phyloP scores from a whole-genome alignment of 345 rosid species.

The Hibiscus tridactylites region DNA sequence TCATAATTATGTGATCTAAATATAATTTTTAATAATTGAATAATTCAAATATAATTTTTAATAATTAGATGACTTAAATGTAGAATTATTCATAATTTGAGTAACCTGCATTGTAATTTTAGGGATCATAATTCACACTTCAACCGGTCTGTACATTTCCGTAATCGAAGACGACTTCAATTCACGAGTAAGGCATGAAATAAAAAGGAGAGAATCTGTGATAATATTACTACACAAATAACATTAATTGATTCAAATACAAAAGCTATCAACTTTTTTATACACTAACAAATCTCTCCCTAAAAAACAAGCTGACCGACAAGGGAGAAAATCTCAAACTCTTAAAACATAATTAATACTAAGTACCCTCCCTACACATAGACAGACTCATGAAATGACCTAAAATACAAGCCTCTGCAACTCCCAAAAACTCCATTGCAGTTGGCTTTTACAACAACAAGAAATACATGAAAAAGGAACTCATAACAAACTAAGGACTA shows the following conservation, averaged over 20 bases:
- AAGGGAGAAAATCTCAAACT: not conserved
- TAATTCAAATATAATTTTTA: too few species aligned
- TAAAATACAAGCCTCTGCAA: constrained; percentile 19
- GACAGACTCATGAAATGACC: not conserved
- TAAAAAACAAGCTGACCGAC: constrained; percentile 26
- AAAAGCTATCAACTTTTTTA: not conserved
- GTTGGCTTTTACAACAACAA: constrained; percentile 3
- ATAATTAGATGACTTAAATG: too few species aligned
- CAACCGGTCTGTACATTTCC: too few species aligned
- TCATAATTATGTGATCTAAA: too few species aligned
- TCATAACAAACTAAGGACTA: not conserved
- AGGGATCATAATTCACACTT: too few species aligned
- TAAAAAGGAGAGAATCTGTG: not conserved
- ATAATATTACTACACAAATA: not conserved
- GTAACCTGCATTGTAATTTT: too few species aligned
- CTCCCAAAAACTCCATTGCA: constrained; percentile 39
- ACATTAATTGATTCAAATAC: constrained; percentile 1
- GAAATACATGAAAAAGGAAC: not conserved
- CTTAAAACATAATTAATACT: not conserved
- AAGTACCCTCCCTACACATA: not conserved
- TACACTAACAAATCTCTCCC: not conserved
- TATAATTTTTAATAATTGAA: too few species aligned
- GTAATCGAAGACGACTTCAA: not conserved
- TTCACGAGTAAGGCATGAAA: not conserved
- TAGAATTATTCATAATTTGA: too few species aligned